These are phyloP conservation scores for Ophiostoma himal-ulmi DNA, from an alignment of 2,329 filamentous ascomycete species.

Conservation along the genomic window DNA sequence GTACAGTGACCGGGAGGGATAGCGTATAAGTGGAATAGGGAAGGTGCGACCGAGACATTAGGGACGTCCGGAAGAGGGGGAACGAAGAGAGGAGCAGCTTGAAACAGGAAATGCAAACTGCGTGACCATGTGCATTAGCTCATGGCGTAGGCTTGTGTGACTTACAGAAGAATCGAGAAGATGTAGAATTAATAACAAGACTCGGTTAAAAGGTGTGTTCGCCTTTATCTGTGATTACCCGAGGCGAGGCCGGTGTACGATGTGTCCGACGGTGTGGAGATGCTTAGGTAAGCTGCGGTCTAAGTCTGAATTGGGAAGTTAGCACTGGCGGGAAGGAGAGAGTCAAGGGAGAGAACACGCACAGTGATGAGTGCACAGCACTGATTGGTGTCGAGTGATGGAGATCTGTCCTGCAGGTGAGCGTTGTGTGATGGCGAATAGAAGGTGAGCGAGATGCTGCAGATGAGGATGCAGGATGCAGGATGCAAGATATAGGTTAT, in stretches of 20 bases:
- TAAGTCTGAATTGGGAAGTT: slow-evolving; percentile 9
- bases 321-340: slow-evolving; percentile 5
- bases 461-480: slow-evolving; percentile 2
- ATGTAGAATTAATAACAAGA: neutral
- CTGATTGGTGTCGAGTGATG: slow-evolving; percentile 18
- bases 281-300: neutral
- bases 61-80: neutral
- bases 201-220: neutral
- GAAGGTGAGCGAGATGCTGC: slow-evolving; percentile 8
- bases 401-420: slow-evolving; percentile 5
- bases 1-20: no score
- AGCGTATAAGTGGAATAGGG: neutral
- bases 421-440: slow-evolving; percentile 10
- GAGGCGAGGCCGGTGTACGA: slow-evolving; percentile 2
- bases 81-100: neutral
- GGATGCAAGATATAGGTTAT: slow-evolving; percentile 10
- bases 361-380: slow-evolving; percentile 18
- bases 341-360: neutral
- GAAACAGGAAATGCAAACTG: neutral
- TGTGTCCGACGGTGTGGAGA: neutral
- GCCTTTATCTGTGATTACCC: neutral
- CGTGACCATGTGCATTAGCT: slow-evolving; percentile 10
- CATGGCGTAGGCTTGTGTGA: slow-evolving; percentile 5
- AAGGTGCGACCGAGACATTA: neutral
- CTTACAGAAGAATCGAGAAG: neutral